Conservation (phyloP, 805 yeast genomes). For the Kregervanrija pseudodelftensis region DNA sequence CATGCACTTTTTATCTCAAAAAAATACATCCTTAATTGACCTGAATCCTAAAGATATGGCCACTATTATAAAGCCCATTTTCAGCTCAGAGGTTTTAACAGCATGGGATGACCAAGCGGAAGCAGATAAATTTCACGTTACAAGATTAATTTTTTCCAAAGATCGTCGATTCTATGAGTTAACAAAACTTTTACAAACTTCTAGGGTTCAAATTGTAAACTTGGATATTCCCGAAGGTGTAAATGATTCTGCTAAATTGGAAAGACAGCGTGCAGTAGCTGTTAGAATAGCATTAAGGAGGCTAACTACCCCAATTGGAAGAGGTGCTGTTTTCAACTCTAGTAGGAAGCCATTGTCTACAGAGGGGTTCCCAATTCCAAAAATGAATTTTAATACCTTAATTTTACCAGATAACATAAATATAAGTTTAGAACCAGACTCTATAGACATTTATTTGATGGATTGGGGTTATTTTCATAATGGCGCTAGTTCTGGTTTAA, state of each 20-base stretch:
- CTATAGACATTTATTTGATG: slow-evolving; percentile 39
- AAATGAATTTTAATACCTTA: slow-evolving; percentile 58
- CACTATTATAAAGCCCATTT: slow-evolving; percentile 32
- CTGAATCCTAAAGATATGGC: slow-evolving; percentile 31
- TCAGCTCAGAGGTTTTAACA: slow-evolving; percentile 38
- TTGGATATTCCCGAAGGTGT: slow-evolving; percentile 32
- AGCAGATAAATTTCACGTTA: slow-evolving; percentile 59
- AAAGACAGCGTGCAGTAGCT: slow-evolving; percentile 51
- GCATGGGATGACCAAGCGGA: slow-evolving; percentile 72
- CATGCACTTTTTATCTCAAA: neutral
- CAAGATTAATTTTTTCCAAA: slow-evolving; percentile 62
- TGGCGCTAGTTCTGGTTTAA: slow-evolving; percentile 83
- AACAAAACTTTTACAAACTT: slow-evolving; percentile 62
- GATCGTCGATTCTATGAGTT: slow-evolving; percentile 80
- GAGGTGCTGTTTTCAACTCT: slow-evolving; percentile 65
- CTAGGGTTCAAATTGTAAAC: slow-evolving; percentile 51
- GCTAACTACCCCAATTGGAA: slow-evolving; percentile 67
- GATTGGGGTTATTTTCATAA: slow-evolving; percentile 90
- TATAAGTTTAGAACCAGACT: slow-evolving; percentile 49
- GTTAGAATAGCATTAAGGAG: slow-evolving; percentile 62
- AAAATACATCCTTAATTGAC: neutral
- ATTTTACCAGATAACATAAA: slow-evolving; percentile 60
- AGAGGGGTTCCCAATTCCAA: slow-evolving; percentile 76
- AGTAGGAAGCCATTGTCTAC: slow-evolving; percentile 74
- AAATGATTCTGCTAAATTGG: slow-evolving; percentile 48